Evolutionary conservation across 2,329 filamentous ascomycete genomes (phyloP), one percentile per base, ranked within the genome.

Genomic region (Diaporthe sp.): DNA sequence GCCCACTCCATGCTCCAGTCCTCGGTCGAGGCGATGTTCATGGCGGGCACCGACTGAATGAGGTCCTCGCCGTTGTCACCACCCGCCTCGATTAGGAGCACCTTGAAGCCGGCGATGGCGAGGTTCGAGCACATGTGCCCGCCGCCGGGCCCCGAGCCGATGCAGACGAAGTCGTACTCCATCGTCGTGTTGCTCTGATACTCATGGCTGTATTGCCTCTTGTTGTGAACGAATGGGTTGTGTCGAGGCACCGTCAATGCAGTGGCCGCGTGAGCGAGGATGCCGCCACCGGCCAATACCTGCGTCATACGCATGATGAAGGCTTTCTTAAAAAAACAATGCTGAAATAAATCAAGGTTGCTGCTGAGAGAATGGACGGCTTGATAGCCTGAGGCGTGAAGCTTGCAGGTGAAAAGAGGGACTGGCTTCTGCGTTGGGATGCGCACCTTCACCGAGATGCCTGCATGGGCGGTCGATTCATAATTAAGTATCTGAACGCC

Each of bases 1-100:
- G 53, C 62, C 72, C 72, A 74, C 58, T 62, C 46, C 55, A 53
- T 67, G 46, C 37, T 53, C 58, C 46, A 53, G 25, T 62, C 53
- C 58, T 73, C 71, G 42, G 55, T 67, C 57, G 58, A 73, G 46
- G 53, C 53, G 3, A 67, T 53, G 60, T 65, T 53, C 71, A 73
- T 73, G 44, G 71, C 71, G 10, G 71, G 71, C 2, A 73, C 57
- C 55, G 70, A 60, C 77, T 89, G 84, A 22, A 65, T 62, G 58
- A 62, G 46, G 15, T 73, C 60, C 22, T 65, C 57, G 28, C 84
- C 85, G 75, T 88, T 85, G 78, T 91, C 88, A 76, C 88, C 87
- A 61, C 89, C 89, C n/a, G 89, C 89, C 78, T 91, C 89, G 42
- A 91, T 86, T 4, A 91, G 84, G 37, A 91, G 84, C 19, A 88